Base-by-base conservation (phyloP, 768 basidiomycete species). In the Gloeopeniophorella convolvens region DNA sequence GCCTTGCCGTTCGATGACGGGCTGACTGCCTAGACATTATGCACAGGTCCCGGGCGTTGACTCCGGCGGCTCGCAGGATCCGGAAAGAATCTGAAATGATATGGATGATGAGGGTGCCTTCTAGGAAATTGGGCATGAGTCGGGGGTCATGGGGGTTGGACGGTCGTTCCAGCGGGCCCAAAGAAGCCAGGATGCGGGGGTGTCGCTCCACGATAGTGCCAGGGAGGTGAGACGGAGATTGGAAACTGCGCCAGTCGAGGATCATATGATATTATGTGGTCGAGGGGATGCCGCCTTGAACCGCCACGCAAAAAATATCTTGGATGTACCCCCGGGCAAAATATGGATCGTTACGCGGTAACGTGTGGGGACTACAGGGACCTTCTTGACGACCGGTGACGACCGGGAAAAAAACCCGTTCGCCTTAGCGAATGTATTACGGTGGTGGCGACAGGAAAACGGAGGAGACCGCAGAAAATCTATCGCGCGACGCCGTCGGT, bases 91-190 rank as follows among this genome's bases (percentile, higher is more conserved):
- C 12, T 26, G 30, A 23, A 27, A 5, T 21, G 13, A 42, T 49
- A 49, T 42, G 26, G 41, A 49, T 32, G 41, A 37, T 20, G 30
- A 21, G 24, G 32, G 47, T 26, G 16, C 47, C 28, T 47, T 49
- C 40, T 49, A 40, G 39, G 41, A 49, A 42, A 32, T 15, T 33
- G 35, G 18, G 33, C 15, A 33, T 31, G 41, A 21, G 18, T 33
- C 33, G 35, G 33, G 21, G n/a, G 48, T 20, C 48, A 49, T 20
- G 48, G 41, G 27, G 41, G 32, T 42, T 49, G 42, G 32, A 41
- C 48, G 48, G 42, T 49, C 48, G 41, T 18, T 23, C 33, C 5
- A n/a, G 48, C 41, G 48, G 48, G 42, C 40, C 42, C 40, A 24
- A 40, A 48, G 36, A 35, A 26, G 30, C 37, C 28, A 48, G 16